A percentile compares a stretch with the other conserved stretches of the same genome.
These are phyloP conservation scores for Symbiotaphrina buchneri DNA, from an alignment of 495 filamentous ascomycete genomes.

Conservation along the genomic window DNA sequence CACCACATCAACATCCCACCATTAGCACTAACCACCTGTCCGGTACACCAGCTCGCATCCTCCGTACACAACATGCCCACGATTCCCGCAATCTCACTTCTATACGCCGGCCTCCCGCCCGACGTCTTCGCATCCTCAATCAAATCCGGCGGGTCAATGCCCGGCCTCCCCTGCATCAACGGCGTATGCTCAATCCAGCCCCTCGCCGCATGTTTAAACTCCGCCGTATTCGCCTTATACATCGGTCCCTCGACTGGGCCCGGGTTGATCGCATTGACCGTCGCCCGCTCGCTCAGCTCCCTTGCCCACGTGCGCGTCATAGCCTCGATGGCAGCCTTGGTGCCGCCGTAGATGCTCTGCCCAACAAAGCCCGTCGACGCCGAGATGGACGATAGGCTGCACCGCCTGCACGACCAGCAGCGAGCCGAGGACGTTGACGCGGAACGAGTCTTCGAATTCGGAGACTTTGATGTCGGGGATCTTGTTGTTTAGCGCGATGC, in stretches of 20 bases:
- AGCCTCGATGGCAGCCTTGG: constrained; percentile 74
- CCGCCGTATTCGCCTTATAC: constrained; percentile 28
- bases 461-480: constrained; percentile 31
- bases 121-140: constrained; percentile 32
- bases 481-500: constrained; percentile 33
- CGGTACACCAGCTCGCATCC: constrained; percentile 63
- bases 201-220: constrained; percentile 8
- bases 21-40: constrained; percentile 71
- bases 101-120: constrained; percentile 51
- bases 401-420: constrained; percentile 57
- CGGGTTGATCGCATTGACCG: constrained; percentile 77
- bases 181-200: constrained; percentile 48
- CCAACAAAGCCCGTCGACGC: constrained; percentile 42
- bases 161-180: constrained; percentile 25
- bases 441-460: constrained; percentile 50
- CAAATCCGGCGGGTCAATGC: constrained; percentile 35
- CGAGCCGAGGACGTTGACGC: constrained; percentile 68
- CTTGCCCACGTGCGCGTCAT: constrained; percentile 82
- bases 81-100: constrained; percentile 58
- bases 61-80: constrained; percentile 62
- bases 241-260: constrained; percentile 72
- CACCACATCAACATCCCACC: too few species aligned
- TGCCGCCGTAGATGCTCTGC: constrained; percentile 68
- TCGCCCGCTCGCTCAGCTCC: constrained; percentile 54
- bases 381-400: constrained; percentile 46